Evolutionary conservation across 2,329 filamentous ascomycete genomes (phyloP).

Genomic region (Aureobasidium sp.): DNA sequence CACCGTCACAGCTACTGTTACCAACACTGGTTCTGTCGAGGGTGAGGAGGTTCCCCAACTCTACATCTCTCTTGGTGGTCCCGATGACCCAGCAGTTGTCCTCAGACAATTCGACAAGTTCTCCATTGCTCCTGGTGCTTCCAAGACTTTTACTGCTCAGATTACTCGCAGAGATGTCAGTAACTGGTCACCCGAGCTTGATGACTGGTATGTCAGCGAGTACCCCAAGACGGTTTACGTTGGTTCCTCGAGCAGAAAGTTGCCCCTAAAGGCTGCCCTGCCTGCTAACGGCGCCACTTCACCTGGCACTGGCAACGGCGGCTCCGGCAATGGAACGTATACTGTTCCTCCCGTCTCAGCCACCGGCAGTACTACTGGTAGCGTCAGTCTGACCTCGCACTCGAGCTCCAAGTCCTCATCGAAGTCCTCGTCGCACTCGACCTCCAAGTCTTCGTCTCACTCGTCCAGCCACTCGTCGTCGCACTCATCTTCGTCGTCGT

Average conservation of each 20-base stretch:
- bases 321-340: slow-evolving; percentile 7
- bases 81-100: slow-evolving; percentile 57
- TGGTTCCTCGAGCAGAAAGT: slow-evolving; percentile 51
- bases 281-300: not conserved
- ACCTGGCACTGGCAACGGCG: slow-evolving; percentile 5
- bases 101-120: slow-evolving; percentile 79
- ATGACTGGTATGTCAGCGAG: slow-evolving; percentile 69
- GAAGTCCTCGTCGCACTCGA: not conserved
- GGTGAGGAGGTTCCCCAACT: slow-evolving; percentile 71
- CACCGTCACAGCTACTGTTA: slow-evolving; percentile 59
- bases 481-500: not conserved
- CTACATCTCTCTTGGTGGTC: slow-evolving; percentile 71
- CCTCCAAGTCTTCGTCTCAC: not conserved
- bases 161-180: slow-evolving; percentile 75
- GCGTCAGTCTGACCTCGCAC: not conserved
- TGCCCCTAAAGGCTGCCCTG: slow-evolving; percentile 38
- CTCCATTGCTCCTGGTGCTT: slow-evolving; percentile 62
- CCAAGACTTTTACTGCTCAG: slow-evolving; percentile 57
- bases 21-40: slow-evolving; percentile 58
- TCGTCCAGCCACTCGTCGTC: not conserved
- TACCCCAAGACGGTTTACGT: slow-evolving; percentile 55
- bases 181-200: slow-evolving; percentile 73
- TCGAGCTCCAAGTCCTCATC: not conserved
- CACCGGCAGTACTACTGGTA: not conserved
- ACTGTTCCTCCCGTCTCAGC: slow-evolving; percentile 1